Evolutionary conservation across 148 eudicot genomes (phyloP).

Genomic region (Diospyros kaki): DNA sequence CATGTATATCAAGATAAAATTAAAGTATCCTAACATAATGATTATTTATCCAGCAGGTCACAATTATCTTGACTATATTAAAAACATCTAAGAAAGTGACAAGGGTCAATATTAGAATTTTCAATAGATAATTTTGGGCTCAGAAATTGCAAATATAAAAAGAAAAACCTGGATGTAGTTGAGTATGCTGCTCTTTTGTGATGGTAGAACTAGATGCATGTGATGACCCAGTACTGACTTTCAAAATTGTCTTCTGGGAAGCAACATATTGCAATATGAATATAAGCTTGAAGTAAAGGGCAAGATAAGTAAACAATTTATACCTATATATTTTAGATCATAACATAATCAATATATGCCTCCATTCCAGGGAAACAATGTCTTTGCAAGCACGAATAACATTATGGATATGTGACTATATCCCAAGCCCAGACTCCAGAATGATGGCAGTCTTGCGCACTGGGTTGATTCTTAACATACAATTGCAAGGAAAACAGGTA

Average conservation of each 20-base stretch:
- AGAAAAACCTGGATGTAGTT: conserved; percentile 38
- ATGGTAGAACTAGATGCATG: conserved; percentile 30
- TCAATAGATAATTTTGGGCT: not conserved
- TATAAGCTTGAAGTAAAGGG: not conserved
- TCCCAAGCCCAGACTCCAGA: no score
- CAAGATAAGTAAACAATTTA: not conserved
- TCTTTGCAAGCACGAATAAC: no score
- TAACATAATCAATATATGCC: not conserved
- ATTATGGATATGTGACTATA: no score
- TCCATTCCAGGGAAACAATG: no score
- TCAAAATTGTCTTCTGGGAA: conserved; percentile 31
- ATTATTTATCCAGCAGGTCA: no score
- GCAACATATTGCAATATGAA: not conserved
- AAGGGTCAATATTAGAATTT: not conserved
- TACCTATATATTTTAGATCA: not conserved
- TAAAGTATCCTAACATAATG: no score
- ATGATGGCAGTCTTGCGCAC: no score
- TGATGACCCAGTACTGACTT: conserved; percentile 27
- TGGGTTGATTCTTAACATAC: no score
- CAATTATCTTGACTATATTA: not conserved
- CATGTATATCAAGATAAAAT: no score
- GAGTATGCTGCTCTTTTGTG: conserved; percentile 37
- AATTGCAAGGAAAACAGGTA: no score
- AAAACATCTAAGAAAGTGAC: not conserved
- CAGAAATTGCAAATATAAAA: not conserved